Percentiles rank a stretch among this genome's conserved stretches.
These are phyloP conservation scores for Calocybe cyanea DNA, from an alignment of 768 basidiomycete species.

Conservation along the genomic window DNA sequence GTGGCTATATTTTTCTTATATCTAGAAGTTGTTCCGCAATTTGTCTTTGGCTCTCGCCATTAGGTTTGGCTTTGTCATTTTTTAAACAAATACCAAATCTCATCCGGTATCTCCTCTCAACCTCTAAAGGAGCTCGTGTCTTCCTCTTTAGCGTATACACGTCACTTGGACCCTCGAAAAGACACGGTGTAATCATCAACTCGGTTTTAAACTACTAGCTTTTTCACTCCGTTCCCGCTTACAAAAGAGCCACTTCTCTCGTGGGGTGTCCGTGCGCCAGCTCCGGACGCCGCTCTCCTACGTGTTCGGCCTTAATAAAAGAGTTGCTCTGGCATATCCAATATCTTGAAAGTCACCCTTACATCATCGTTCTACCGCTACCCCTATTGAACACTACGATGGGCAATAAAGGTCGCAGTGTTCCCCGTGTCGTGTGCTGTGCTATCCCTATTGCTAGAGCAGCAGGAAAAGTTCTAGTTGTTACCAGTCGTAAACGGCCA, in stretches of 20 bases:
- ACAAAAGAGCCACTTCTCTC: slow-evolving; percentile 12
- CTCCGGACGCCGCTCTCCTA: slow-evolving; percentile 18
- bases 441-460: slow-evolving; percentile 79
- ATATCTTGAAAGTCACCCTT: neutral
- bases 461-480: slow-evolving; percentile 73
- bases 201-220: no score
- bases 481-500: slow-evolving; percentile 81
- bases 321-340: neutral
- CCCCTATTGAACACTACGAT: slow-evolving; percentile 22
- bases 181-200: no score
- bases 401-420: slow-evolving; percentile 71
- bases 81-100: no score
- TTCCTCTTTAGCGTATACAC: no score
- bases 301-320: slow-evolving; percentile 13
- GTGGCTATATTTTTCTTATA: no score
- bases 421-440: slow-evolving; percentile 86
- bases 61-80: no score
- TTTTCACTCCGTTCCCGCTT: neutral
- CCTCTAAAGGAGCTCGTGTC: no score
- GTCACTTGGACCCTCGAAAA: no score
- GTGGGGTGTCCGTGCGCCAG: slow-evolving; percentile 17
- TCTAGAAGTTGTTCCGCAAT: no score
- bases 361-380: slow-evolving; percentile 1
- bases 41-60: no score
- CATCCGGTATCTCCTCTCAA: no score